Evolutionary conservation across 441 rosid genomes (phyloP), one percentile per base, ranked within the genome.

Genomic region (Dalechampia spathulata): DNA sequence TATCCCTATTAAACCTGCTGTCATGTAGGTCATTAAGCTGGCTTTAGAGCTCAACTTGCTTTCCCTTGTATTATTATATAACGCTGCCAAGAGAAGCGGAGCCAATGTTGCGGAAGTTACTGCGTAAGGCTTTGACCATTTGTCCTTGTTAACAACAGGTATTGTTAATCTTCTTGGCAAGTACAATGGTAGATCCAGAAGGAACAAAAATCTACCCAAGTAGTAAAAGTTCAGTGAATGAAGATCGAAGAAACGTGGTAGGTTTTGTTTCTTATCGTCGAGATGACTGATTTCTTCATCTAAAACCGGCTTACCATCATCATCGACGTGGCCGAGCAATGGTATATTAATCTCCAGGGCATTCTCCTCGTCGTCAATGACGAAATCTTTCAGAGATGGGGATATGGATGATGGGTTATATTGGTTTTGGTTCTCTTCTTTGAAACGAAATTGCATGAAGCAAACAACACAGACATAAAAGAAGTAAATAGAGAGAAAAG

Each of bases 131-230:
- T 78, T 87, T 52, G 95, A 87, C 98, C 98, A 91, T 49, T 49
- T 69, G 12, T 76, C 77, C 64, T 79, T 95, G 45, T 74, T 64
- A 27, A 78, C 83, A 2, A 83, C 75, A 1, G 98, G 96, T 37
- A 91, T 87, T 0, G 98, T 87, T 64, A 87, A 56, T 66, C 76
- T 82, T 68, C 98, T 80, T 7, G 98, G 96, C 55, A 91, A 61
- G 77, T 75, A 78, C 0, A 91, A 76, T 57, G 98, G 96, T 22
- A 83, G 46, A 62, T 87, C 88, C 54, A 87, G 57, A 54, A 83
- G 49, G 45, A 67, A 15, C 21, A 82, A 51, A 8, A 79, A 38
- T 70, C 66, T 63, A 22, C 55, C 60, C 34, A 75, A 11, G 75
- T 61, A 52, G 25, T 38, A 32, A 22, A 63, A 57, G 39, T 64